Base-by-base conservation (phyloP, 176 grass and related monocot genomes). In the Carex cristatella region DNA sequence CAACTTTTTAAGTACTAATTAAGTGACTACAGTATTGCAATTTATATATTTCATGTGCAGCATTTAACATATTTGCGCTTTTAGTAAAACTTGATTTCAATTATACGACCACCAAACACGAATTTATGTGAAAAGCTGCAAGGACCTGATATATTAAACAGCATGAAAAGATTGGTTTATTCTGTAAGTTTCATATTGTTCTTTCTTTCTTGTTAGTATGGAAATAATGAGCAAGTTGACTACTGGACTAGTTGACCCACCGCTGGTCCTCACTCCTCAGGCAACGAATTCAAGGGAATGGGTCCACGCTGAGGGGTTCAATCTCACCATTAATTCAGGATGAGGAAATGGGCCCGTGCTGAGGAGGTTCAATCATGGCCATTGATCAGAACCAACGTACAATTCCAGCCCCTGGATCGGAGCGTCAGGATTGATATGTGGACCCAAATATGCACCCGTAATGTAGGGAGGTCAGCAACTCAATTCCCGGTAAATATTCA, bases 401-500 rank as follows among this genome's bases (percentile, higher is more conserved):
- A 37, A n/a, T 27, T 44, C 0, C 65, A 14, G 42, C 18, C 4
- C n/a, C 32, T 65, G 19, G 60, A 82, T 65, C 18, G 2, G 11
- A 42, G 10, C 8, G 31, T 18, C 28, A 28, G 28, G n/a, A 81
- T 81, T 81, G 79, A 60, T 63, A 61, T 15, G 80, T 82, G 61
- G 80, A 66, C 80, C 61, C 61, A 13, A 79, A 1, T 51, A 32
- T 77, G 84, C 70, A 44, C 70, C 84, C 65, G 27, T 69, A 56
- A 71, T n/a, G 66, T 7, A 55, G 51, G 82, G 44, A n/a, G 10
- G 33, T 48, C 68, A 49, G 83, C 67, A 13, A 63, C 83, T 31
- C 64, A 85, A 61, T 85, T 73, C 65, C 63, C 64, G 82, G 82
- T 60, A 58, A 42, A 60, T 82, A 30, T 51, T 65, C 55, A 28